Evolutionary conservation across 495 filamentous ascomycete species (phyloP), one percentile per base, ranked within the genome.

Genomic region (Podospora sp.): DNA sequence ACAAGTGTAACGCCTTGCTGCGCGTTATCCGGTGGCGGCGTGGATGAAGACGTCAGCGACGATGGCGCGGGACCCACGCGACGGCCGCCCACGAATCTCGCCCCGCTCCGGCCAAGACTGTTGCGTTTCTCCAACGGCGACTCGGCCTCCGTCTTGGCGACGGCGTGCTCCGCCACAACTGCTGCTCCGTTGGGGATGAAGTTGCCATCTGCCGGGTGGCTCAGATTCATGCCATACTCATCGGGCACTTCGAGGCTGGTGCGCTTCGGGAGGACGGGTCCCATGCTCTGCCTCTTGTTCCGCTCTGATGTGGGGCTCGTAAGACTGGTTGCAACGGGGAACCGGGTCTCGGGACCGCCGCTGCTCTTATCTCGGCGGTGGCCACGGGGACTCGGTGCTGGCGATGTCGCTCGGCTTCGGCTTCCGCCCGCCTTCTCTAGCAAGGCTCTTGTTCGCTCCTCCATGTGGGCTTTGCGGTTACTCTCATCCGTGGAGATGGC

Each of bases 401-500:
- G 93, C 69, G 89, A 92, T 22, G 87, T 88, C 49, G 87, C 89
- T 60, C 94, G 85, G 78, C 89, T 89, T 60, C 89, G 86, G 61
- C 84, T 73, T 8, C 80, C 80, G 61, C 62, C 67, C 8, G 76
- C 81, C 75, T 86, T 88, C 73, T 88, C 82, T 18, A 92, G 85
- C 60, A 98, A 89, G 33, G 92, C 92, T 53, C 93, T 89, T 72
- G 91, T 90, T 27, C 95, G 88, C 66, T 95, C 94, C 75, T 98
- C 94, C 87, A 96, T 93, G 72, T 94, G 88, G 14, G 91, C 93
- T 62, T 93, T 92, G 40, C 95, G 91, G 78, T 96, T 96, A 79
- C 91, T 94, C 82, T 98, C 95, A 73, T 99, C 95, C 0, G 93
- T 96, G 77, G 92, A 96, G 73, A 98, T 91, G 25, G 93, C 94